Evolutionary conservation across 2,329 filamentous ascomycete genomes (phyloP), one percentile per base, ranked within the genome.

Genomic region (Ilyonectria destructans): DNA sequence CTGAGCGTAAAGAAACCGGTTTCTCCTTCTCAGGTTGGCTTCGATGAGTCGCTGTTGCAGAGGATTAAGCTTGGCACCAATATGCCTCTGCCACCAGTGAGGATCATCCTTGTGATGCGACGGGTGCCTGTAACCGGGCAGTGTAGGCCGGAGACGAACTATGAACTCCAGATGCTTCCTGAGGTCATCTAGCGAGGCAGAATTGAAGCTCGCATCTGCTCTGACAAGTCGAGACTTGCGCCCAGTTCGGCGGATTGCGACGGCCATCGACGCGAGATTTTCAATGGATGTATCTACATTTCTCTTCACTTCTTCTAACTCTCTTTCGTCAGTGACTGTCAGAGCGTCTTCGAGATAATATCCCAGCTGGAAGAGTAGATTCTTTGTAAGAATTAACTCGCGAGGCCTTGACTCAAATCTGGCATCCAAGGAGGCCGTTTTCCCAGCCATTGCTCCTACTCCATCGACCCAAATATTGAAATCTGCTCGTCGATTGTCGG

Each of bases 401-500:
- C 54, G 45, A 10, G 57, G 43, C 21, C 61, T 54, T 12, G 55
- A 35, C 5, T 54, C 35, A 13, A 69, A 57, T 23, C 68, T 60
- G 13, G 35, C 37, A 59, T 67, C 58, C 4, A 66, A 48, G 0
- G 62, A 70, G 4, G 62, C 69, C 10, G 45, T 62, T 15, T 43
- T 46, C 10, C 46, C 59, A 23, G 68, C 68, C 54, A 65, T 45
- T 4, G 68, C 68, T 26, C 68, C 65, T n/a, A 70, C 68, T n/a
- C 60, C 52, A 49, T 70, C 68, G 6, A 58, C 65, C 68, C 68
- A 70, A 3, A 70, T 46, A 19, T 58, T 58, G 23, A 68, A 68
- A n/a, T 70, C 68, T 6, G 68, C 65, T 17, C 57, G 45, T 43
- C 68, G 33, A 43, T 49, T 62, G 35, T 70, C 57, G 19, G 45